Conservation (phyloP, 2,329 filamentous ascomycete genomes). For the Curvularia sp. region DNA sequence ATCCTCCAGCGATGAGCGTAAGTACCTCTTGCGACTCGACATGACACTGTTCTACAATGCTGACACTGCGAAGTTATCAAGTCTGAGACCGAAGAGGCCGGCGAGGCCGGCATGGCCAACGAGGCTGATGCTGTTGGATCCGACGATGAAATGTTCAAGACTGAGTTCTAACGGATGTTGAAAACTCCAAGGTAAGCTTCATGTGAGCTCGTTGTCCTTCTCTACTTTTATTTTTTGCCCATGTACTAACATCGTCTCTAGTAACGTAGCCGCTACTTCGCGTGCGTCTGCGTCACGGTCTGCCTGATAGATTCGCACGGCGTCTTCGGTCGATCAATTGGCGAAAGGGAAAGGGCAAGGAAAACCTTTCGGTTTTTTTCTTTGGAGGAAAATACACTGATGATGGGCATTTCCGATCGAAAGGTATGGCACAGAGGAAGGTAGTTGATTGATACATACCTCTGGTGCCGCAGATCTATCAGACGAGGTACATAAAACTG, state of each 20-base stretch:
- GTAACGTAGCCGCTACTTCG: neutral
- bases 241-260: neutral
- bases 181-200: slow-evolving; percentile 1
- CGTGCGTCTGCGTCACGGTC: neutral
- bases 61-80: slow-evolving; percentile 22
- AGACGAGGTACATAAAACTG: neutral
- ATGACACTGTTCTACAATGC: neutral
- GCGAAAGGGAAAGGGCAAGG: neutral
- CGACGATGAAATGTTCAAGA: slow-evolving; percentile 13
- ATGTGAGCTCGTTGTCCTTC: neutral
- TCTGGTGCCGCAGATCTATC: neutral
- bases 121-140: slow-evolving; percentile 2
- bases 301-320: neutral
- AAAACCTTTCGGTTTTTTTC: neutral
- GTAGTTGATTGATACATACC: neutral
- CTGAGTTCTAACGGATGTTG: slow-evolving; percentile 22
- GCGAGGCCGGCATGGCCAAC: slow-evolving; percentile 8
- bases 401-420: neutral
- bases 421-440: neutral
- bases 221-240: neutral
- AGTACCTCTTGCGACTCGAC: neutral
- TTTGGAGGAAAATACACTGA: neutral
- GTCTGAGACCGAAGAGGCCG: slow-evolving; percentile 10
- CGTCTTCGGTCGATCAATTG: neutral
- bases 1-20: slow-evolving; percentile 27